Base-by-base conservation (phyloP, 768 basidiomycete genomes). In the Pulveroboletus frians region DNA sequence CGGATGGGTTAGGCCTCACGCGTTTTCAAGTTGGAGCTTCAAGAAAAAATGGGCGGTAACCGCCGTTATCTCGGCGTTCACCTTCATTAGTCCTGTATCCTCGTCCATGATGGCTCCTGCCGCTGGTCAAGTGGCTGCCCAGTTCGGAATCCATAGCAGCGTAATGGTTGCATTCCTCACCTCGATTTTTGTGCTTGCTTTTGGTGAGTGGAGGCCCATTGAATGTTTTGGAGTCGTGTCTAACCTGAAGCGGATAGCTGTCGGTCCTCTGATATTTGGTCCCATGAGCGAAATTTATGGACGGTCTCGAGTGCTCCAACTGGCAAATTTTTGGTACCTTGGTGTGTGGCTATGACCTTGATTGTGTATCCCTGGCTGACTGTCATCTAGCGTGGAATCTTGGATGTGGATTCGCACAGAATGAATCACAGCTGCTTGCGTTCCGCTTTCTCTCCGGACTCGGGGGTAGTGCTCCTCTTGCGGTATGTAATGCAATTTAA, bases 51-150 rank as follows among this genome's bases (percentile, higher is more conserved):
- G 84, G 85, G 76, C 72, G 0, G 79, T 79, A 0, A 84, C 82
- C 0, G 54, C 75, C n/a, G 73, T 85, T 26, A 78, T 85, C 0
- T 85, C 85, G 0, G 70, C 73, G 0, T 88, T 84, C 60, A 83
- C 85, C 0, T 83, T 86, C 59, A 83, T 86, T 31, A 73, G 72
- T 7, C 83, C 85, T 0, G 71, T 88, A 0, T 80, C 85, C 0
- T 90, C 88, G 4, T 78, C 85, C 4, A 87, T 87, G 80, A 70
- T 88, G 1, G 82, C 88, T 0, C 86, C 86, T 0, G 86, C 85
- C 0, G 69, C 73, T 0, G 51, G 54, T 4, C 73, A 79, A 45
- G 56, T 90, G 0, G 81, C 72, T 3, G 49, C 61, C 3, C 64
- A 79, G 17, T 82, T 89, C 52, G 72, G 77, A 1, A 74, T 88